Evolutionary conservation across 1,139 yeast species (phyloP).

Genomic region (Candida labiduridarum): DNA sequence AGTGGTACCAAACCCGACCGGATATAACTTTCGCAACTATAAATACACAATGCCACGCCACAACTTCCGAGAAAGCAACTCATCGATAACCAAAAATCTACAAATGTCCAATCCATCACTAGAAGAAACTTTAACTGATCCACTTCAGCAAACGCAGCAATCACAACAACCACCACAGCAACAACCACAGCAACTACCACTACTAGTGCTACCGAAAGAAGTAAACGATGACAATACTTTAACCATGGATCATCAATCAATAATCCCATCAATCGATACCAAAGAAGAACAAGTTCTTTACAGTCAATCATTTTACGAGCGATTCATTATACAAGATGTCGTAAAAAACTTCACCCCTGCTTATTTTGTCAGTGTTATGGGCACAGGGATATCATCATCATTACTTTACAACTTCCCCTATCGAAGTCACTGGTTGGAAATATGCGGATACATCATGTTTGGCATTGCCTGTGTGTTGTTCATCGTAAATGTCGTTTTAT

Average conservation of each 20-base stretch:
- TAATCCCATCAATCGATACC: conserved; percentile 9
- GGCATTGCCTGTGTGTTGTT: conserved; percentile 56
- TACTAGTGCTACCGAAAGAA: not conserved
- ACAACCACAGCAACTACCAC: no score
- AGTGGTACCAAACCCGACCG: not conserved
- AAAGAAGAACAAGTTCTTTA: conserved; percentile 2
- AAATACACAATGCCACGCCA: not conserved
- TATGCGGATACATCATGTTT: conserved; percentile 58
- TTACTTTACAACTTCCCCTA: conserved; percentile 69
- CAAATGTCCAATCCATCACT: not conserved
- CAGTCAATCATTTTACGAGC: conserved; percentile 8
- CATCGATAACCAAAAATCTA: not conserved
- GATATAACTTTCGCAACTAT: not conserved
- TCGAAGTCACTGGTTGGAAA: conserved; percentile 58
- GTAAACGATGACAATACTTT: not conserved
- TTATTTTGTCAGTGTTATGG: conserved; percentile 82
- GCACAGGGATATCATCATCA: conserved; percentile 70
- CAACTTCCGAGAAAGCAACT: not conserved
- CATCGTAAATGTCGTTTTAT: conserved; percentile 27
- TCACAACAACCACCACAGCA: no score
- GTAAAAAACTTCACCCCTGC: conserved; percentile 50
- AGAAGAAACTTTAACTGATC: not conserved
- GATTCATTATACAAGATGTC: conserved; percentile 18
- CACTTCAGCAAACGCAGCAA: not conserved
- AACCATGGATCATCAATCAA: conserved; percentile 14